Percentiles rank a stretch among this genome's conserved stretches.
Conservation (phyloP, 495 filamentous ascomycete species). For the Darksidea phi region DNA sequence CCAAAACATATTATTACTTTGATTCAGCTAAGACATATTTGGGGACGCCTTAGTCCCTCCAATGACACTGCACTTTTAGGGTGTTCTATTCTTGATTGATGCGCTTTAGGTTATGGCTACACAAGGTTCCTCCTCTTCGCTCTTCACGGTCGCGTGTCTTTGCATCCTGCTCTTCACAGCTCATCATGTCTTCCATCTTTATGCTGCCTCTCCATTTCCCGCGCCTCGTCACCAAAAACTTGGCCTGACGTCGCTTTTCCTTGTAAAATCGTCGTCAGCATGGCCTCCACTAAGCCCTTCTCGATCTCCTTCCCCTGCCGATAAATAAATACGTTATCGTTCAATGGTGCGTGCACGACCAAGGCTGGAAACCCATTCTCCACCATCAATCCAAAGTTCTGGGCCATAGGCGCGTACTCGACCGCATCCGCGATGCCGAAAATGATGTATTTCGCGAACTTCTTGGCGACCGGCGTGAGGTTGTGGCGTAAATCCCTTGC, state of each 20-base stretch:
- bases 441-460: constrained; percentile 50
- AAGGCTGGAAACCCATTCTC: constrained; percentile 16
- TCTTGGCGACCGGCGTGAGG: constrained; percentile 49
- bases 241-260: constrained; percentile 16
- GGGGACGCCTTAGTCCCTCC: too few species aligned
- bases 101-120: neutral
- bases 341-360: constrained; percentile 21
- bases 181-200: constrained; percentile 12
- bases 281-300: constrained; percentile 4
- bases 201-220: neutral
- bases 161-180: constrained; percentile 4
- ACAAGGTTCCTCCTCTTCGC: neutral
- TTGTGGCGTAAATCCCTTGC: constrained; percentile 38
- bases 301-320: constrained; percentile 14
- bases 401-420: constrained; percentile 51
- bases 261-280: constrained; percentile 25
- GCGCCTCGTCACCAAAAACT: constrained; percentile 18
- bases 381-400: constrained; percentile 15
- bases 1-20: too few species aligned
- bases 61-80: too few species aligned
- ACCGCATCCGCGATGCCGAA: constrained; percentile 50
- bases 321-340: constrained; percentile 25
- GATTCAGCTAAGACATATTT: too few species aligned
- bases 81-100: too few species aligned
- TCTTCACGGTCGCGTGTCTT: neutral